Evolutionary conservation across 441 rosid genomes (phyloP), one percentile per base, ranked within the genome.

Genomic region (Populus hybrid): DNA sequence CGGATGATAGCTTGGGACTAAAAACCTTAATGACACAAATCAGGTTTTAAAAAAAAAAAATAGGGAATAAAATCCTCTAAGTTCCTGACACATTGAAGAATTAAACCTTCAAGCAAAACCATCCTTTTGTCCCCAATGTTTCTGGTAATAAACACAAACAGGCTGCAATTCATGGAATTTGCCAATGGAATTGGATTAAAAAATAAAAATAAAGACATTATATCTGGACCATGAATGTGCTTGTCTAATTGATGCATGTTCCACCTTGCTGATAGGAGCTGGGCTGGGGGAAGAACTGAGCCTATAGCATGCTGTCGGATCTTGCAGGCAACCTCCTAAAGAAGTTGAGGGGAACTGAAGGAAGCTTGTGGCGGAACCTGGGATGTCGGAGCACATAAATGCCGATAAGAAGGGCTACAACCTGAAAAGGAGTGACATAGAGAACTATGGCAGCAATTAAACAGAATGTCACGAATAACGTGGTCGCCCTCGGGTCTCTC

Each of bases 401-500:
- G 10, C 97, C 97, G 10, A 85, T 76, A 40, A 84, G 81, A 57
- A 95, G 80, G 66, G 88, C 88, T 34, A 89, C 85, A 40, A 85
- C 92, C 79, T 87, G 88, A 30, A 95, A 89, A 2, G 97, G 97
- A 18, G 93, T 84, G 35, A 92, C 90, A 50, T 92, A 92, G 50
- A 91, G 82, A 54, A 92, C 94, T 4, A 91, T 9, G 12, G 97
- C 95, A 42, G 94, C 88, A 73, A 86, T 65, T 76, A 94, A 85
- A 80, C 95, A 94, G 85, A 94, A 94, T 28, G 82, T 80, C 68
- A 94, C 84, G 73, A 91, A 92, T 71, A 94, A 67, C 9, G 95
- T 86, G 46, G 97, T 91, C 18, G 98, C 98, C 83, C 97, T 90
- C 1, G 95, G 97, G 82, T 94, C 98, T 78, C 97, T 70, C 98